A percentile compares a stretch with the other conserved stretches of the same genome.
Evolutionary conservation across 148 eudicot genomes (phyloP).

Genomic region (Fagopyrum tataricum): DNA sequence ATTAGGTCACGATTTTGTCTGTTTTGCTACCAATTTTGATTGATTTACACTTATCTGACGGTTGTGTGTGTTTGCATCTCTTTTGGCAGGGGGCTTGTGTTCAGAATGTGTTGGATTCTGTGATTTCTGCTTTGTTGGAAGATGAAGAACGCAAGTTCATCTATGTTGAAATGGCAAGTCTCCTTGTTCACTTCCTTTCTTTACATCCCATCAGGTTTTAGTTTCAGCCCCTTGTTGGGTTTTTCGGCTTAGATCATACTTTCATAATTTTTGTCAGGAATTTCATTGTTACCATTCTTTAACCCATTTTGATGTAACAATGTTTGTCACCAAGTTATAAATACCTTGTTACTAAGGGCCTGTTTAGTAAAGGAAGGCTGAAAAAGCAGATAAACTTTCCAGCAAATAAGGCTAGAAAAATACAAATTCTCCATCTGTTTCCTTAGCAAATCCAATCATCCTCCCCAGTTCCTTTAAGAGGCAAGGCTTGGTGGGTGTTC

Average conservation of each 20-base stretch:
- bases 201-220: neutral
- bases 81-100: slow-evolving; percentile 63
- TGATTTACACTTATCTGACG: neutral
- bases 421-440: too few species aligned
- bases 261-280: neutral
- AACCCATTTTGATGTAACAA: too few species aligned
- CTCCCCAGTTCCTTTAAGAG: too few species aligned
- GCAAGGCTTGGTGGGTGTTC: too few species aligned
- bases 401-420: too few species aligned
- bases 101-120: slow-evolving; percentile 70
- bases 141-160: slow-evolving; percentile 59
- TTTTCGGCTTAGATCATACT: neutral
- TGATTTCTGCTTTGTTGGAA: slow-evolving; percentile 47
- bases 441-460: too few species aligned
- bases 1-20: neutral
- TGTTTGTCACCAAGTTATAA: too few species aligned
- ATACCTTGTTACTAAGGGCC: too few species aligned
- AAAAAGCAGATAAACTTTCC: too few species aligned
- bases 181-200: neutral
- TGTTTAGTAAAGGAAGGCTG: too few species aligned
- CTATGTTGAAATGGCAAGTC: slow-evolving; percentile 56
- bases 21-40: neutral
- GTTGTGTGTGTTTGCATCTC: slow-evolving; percentile 8
- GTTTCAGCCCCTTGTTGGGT: neutral
- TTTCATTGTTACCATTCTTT: neutral